phyloP scores from a whole-genome alignment of 768 basidiomycete genomes.

The Leucosporidium yakuticum region DNA sequence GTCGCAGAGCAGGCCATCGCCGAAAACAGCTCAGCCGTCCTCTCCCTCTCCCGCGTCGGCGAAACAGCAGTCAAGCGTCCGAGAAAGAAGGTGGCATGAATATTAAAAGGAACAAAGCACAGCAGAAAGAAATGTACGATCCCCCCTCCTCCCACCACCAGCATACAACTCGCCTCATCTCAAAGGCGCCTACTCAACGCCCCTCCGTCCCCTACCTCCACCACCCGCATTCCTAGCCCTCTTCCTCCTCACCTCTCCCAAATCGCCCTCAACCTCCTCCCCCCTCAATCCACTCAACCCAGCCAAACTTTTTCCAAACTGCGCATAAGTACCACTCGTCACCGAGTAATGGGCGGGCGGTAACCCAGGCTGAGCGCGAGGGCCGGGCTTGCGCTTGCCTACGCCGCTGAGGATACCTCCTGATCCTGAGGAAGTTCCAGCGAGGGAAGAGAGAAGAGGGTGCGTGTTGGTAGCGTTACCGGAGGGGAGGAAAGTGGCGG shows the following conservation, averaged over 20 bases:
- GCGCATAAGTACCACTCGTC: slow-evolving; percentile 34
- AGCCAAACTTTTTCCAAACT: slow-evolving; percentile 39
- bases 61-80: no score
- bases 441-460: slow-evolving; percentile 30
- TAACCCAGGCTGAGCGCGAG: slow-evolving; percentile 33
- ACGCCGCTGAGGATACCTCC: slow-evolving; percentile 26
- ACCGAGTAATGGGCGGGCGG: slow-evolving; percentile 34
- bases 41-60: no score
- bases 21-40: no score
- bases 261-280: slow-evolving; percentile 39
- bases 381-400: slow-evolving; percentile 32
- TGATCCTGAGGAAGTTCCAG: neutral
- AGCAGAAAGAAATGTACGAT: no score
- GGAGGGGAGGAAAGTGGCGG: slow-evolving; percentile 30
- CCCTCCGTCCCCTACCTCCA: no score
- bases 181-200: no score
- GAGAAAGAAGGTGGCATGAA: no score
- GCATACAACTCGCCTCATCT: no score
- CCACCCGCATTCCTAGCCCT: slow-evolving; percentile 22
- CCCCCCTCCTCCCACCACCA: no score
- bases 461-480: slow-evolving; percentile 6
- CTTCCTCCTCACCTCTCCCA: slow-evolving; percentile 39
- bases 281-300: slow-evolving; percentile 36
- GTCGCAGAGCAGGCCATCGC: no score
- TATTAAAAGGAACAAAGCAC: no score